These are phyloP conservation scores for Flueggea neowawraea DNA, from an alignment of 441 rosid genomes.

Conservation along the genomic window DNA sequence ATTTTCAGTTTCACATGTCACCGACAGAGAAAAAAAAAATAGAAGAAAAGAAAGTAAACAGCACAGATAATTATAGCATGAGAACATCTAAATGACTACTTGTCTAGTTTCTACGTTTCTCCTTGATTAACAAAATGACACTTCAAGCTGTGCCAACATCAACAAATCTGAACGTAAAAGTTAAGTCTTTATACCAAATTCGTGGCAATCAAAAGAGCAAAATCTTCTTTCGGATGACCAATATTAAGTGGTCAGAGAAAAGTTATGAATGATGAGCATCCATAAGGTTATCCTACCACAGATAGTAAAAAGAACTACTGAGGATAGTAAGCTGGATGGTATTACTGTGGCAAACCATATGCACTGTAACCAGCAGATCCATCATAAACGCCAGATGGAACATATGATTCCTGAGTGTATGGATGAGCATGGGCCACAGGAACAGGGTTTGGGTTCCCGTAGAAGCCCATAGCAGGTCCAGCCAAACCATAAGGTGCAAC, in stretches of 20 bases:
- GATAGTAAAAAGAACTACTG: constrained; percentile 25
- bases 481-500: constrained; percentile 26
- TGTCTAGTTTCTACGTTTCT: background rate
- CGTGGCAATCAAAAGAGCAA: constrained; percentile 13
- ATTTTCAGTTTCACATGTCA: no score
- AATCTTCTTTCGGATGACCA: constrained; percentile 20
- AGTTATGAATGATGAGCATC: constrained; percentile 11
- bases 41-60: no score
- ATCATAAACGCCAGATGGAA: constrained; percentile 31
- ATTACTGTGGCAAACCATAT: constrained; percentile 42
- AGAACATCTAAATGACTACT: background rate
- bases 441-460: constrained; percentile 31
- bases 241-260: constrained; percentile 2
- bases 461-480: constrained; percentile 26
- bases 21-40: no score
- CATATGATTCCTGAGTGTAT: constrained; percentile 28
- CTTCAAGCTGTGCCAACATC: constrained; percentile 3
- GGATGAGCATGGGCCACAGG: constrained; percentile 22
- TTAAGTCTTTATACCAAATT: constrained; percentile 10
- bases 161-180: constrained; percentile 2
- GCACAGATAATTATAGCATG: background rate
- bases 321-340: constrained; percentile 44
- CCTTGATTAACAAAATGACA: background rate
- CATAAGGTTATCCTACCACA: constrained; percentile 4
- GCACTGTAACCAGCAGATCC: constrained; percentile 40